Evolutionary conservation across 2,329 filamentous ascomycete genomes (phyloP), one percentile per base, ranked within the genome.

Genomic region (Pseudopyricularia javanii): DNA sequence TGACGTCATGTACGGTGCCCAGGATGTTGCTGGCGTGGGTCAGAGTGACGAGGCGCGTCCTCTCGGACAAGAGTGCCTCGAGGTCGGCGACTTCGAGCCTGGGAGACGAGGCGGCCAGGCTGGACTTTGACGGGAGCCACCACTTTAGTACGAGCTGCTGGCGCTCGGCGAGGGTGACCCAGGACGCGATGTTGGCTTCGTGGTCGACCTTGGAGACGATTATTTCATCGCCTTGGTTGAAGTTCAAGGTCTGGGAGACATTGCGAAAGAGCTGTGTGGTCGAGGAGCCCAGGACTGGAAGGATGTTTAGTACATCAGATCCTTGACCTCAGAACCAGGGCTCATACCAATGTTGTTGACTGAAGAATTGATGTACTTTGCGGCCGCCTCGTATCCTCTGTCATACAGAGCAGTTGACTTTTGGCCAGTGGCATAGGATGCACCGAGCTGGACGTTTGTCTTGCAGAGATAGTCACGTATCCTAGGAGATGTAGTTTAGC

Each of bases 211-310:
- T 76, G 0, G 85, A 88, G 11, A 91, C 62, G 56, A 93, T 70
- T 49, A 91, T 74, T 61, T 88, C 84, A 55, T 83, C 79, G 45
- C 79, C 79, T 2, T 71, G 63, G 11, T 70, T 60, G 61, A 83
- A 79, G 11, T 64, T 59, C 5, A 85, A 65, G 2, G 77, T 69
- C 22, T 71, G 72, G 0, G 80, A 78, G 15, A 90, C 74, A 62
- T 90, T 91, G 58, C 85, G 80, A 59, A 89, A 79, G 9, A 90
- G 75, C 62, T 89, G 86, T 0, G 87, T 91, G 1, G 86, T 87
- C 2, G 86, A 88, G 0, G 82, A 70, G 1, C 86, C 86, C 53
- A 89, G 75, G 47, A 86, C 85, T 81, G 50, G 43, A 47, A 14
- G 12, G 43, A 32, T 17, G 12, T 2, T 12, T 24, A 40, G n/a